Evolutionary conservation across 345 rosid species (phyloP).

Genomic region (Orychophragmus violaceus): DNA sequence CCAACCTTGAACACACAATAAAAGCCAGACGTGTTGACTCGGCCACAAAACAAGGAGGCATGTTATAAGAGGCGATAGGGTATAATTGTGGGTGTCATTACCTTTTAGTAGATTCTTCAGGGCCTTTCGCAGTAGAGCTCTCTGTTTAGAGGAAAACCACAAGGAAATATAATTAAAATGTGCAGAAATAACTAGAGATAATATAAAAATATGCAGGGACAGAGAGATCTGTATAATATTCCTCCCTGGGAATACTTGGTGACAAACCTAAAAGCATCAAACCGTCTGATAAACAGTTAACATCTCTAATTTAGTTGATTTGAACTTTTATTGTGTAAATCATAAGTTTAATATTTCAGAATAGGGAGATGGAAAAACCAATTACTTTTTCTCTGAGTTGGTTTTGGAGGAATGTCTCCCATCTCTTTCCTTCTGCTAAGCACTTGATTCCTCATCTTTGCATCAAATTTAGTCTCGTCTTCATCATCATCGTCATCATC

Average conservation of each 20-base stretch:
- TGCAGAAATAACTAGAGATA: constrained; percentile 9
- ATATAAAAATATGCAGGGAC: constrained; percentile 2
- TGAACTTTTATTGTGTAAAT: not conserved
- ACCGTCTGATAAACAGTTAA: not conserved
- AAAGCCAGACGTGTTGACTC: not conserved
- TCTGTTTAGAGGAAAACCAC: constrained; percentile 36
- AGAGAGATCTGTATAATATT: not conserved
- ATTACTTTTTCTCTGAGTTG: constrained; percentile 47
- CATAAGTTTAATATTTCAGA: not conserved
- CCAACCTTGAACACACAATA: not conserved
- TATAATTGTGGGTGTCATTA: constrained; percentile 22
- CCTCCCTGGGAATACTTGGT: not conserved
- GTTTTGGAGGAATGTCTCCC: constrained; percentile 49
- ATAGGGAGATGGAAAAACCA: constrained; percentile 9
- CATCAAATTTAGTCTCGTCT: constrained; percentile 77
- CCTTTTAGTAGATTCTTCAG: constrained; percentile 46
- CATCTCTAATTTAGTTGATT: not conserved
- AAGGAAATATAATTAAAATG: constrained; percentile 4
- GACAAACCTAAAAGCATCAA: not conserved
- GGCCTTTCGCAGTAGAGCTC: constrained; percentile 37
- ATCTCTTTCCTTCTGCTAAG: constrained; percentile 60
- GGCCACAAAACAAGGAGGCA: constrained; percentile 3
- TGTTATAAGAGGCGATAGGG: not conserved
- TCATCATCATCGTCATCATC: constrained; percentile 41
- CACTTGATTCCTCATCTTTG: constrained; percentile 74